A percentile compares a stretch with the other conserved stretches of the same genome.
phyloP scores from a whole-genome alignment of 345 rosid genomes.

The Citrus medica region DNA sequence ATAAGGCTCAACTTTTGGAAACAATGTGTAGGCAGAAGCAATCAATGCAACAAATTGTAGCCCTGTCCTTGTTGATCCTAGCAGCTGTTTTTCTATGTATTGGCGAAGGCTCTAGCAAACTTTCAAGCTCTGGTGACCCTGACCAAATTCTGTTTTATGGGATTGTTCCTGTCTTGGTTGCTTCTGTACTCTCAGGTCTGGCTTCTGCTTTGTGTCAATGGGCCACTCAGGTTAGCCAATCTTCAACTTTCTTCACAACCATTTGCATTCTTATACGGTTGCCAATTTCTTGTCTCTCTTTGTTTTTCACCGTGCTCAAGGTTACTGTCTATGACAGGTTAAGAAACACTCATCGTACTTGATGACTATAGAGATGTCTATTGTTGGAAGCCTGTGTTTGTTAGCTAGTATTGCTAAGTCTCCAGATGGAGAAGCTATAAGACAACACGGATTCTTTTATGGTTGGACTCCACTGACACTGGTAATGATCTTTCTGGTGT shows the following conservation, averaged over 20 bases:
- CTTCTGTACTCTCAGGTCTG: constrained; percentile 95
- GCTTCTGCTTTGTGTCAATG: constrained; percentile 95
- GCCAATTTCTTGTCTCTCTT: background rate
- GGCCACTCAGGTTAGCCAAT: constrained; percentile 80
- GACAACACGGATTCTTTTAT: constrained; percentile 71
- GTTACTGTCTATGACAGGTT: constrained; percentile 46
- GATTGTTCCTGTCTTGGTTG: constrained; percentile 86
- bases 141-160: constrained; percentile 81
- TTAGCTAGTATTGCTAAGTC: constrained; percentile 74
- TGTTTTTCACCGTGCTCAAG: background rate
- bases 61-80: constrained; percentile 76
- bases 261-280: background rate
- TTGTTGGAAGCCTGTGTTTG: constrained; percentile 92
- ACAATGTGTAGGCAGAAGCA: constrained; percentile 75
- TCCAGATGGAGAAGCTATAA: constrained; percentile 96
- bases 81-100: constrained; percentile 91
- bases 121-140: constrained; percentile 42
- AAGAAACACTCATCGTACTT: constrained; percentile 92
- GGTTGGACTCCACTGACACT: constrained; percentile 90
- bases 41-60: constrained; percentile 86
- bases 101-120: constrained; percentile 92
- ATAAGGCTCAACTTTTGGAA: constrained; percentile 5
- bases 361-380: constrained; percentile 97
- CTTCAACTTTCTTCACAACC: background rate
- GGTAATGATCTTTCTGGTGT: constrained; percentile 41